These are phyloP conservation scores for Podaxis sp. DNA, from an alignment of 768 basidiomycete species.

Conservation along the genomic window DNA sequence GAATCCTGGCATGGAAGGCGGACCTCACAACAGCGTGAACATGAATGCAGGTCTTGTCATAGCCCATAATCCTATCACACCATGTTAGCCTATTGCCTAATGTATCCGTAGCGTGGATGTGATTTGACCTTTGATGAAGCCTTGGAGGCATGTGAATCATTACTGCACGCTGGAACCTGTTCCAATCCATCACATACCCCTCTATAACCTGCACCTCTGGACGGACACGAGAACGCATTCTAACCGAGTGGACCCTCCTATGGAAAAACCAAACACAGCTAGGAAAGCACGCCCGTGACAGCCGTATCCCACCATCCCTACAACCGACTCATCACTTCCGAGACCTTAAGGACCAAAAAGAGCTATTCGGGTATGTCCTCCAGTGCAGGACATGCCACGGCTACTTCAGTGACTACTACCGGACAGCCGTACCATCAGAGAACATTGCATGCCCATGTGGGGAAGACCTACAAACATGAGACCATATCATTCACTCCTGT, in stretches of 20 bases:
- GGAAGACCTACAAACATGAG: background rate
- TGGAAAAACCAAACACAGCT: background rate
- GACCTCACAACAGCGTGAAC: background rate
- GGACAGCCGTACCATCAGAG: background rate
- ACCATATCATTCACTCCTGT: background rate
- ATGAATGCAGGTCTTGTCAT: background rate
- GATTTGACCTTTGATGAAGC: no score
- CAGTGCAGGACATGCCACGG: background rate
- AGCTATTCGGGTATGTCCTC: background rate
- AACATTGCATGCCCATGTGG: background rate
- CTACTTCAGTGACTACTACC: background rate
- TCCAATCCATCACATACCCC: background rate
- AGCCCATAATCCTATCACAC: no score
- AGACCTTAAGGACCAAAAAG: background rate
- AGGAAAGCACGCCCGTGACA: background rate
- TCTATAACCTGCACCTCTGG: background rate
- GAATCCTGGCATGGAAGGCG: constrained; percentile 44
- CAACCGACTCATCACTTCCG: background rate
- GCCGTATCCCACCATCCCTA: background rate
- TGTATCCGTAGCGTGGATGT: no score
- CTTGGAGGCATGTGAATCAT: no score
- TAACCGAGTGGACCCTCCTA: background rate
- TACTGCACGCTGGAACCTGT: no score
- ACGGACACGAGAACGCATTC: background rate
- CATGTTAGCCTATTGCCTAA: no score